Conservation (phyloP, 148 eudicot species). For the Silene latifolia region DNA sequence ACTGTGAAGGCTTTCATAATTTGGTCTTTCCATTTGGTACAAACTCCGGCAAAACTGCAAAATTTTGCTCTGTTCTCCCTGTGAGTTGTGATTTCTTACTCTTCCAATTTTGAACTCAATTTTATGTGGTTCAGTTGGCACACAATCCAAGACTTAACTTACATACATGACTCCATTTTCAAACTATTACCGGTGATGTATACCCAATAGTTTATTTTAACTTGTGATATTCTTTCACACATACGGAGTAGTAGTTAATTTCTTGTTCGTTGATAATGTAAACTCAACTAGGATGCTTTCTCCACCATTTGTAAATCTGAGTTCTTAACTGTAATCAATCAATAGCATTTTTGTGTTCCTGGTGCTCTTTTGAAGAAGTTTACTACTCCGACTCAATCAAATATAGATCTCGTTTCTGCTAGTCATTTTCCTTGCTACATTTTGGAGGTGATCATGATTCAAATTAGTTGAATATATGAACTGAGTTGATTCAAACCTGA, state of each 20-base stretch:
- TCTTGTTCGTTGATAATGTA: constrained; percentile 23
- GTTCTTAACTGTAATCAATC: background rate
- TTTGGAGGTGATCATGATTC: constrained; percentile 1
- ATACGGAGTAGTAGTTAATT: constrained; percentile 10
- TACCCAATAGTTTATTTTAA: constrained; percentile 23
- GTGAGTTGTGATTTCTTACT: constrained; percentile 19
- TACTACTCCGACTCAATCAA: background rate
- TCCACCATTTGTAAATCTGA: constrained; percentile 21
- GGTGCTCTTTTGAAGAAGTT: background rate
- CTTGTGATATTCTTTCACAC: constrained; percentile 13
- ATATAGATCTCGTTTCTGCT: background rate
- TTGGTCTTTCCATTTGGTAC: background rate
- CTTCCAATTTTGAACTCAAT: constrained; percentile 20
- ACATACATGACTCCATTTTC: constrained; percentile 7
- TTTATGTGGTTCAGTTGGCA: constrained; percentile 26
- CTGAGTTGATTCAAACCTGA: background rate
- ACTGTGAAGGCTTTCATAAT: background rate
- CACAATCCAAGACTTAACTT: constrained; percentile 17
- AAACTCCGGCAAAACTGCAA: constrained; percentile 1
- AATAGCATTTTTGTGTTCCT: constrained; percentile 5
- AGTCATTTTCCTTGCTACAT: background rate
- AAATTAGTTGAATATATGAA: background rate
- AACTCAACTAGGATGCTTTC: constrained; percentile 18
- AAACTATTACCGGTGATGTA: constrained; percentile 20
- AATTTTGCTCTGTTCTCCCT: constrained; percentile 14